These are phyloP conservation scores for Cinnamomum chago DNA, from an alignment of 164 flowering plant species.

Conservation along the genomic window DNA sequence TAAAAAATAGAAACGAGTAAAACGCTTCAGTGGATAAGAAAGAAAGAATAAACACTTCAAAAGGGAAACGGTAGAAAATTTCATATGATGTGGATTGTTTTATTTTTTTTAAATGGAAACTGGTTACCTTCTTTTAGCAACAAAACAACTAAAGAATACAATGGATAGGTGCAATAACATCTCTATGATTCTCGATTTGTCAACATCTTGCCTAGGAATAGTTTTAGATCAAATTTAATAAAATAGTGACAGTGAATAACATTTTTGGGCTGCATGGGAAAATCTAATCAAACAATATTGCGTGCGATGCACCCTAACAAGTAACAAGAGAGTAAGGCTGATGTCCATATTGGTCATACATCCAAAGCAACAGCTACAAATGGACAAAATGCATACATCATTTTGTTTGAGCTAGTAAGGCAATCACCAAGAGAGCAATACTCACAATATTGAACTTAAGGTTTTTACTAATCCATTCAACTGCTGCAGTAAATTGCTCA, in stretches of 20 bases:
- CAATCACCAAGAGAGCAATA: conserved; percentile 8
- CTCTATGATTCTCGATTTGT: neutral
- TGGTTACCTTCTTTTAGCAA: too few species aligned
- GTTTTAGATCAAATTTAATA: neutral
- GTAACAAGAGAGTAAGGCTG: neutral
- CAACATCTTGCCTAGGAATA: neutral
- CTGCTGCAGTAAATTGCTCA: conserved; percentile 67
- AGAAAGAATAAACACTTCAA: too few species aligned
- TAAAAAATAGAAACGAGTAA: neutral
- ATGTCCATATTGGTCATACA: neutral
- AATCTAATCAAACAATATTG: neutral
- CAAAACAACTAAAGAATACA: too few species aligned
- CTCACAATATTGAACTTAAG: conserved; percentile 95
- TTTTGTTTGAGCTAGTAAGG: neutral
- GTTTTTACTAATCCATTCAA: conserved; percentile 96
- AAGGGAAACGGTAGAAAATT: too few species aligned
- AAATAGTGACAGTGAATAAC: neutral
- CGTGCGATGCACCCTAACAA: neutral
- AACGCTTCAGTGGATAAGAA: neutral
- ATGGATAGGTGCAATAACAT: neutral
- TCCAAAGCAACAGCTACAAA: too few species aligned
- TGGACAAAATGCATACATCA: too few species aligned
- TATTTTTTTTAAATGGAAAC: too few species aligned
- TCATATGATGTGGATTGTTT: too few species aligned
- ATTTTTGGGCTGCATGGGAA: neutral